Percentiles rank a stretch among this genome's conserved stretches.
These are phyloP conservation scores for Magnolia changhungtana DNA, from an alignment of 164 flowering plant genomes.

Conservation along the genomic window DNA sequence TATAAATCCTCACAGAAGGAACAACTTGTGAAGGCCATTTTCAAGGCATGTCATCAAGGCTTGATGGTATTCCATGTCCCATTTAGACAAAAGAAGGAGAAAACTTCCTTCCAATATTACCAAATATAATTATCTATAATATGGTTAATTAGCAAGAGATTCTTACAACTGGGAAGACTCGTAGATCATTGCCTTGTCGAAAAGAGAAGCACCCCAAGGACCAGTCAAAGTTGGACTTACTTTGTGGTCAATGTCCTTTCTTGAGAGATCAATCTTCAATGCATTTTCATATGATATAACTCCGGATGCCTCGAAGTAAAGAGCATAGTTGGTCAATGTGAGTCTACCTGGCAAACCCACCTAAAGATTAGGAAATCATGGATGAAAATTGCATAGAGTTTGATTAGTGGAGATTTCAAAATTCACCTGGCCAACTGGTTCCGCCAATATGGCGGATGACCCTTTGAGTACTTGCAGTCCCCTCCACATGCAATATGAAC, in stretches of 20 bases:
- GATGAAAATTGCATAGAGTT: background rate
- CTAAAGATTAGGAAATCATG: background rate
- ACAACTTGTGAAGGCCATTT: background rate
- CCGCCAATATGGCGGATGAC: conserved; percentile 87
- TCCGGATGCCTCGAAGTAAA: conserved; percentile 89
- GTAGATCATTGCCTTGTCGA: conserved; percentile 78
- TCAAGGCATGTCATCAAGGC: background rate
- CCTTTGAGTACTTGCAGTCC: conserved; percentile 75
- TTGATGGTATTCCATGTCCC: background rate
- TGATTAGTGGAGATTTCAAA: background rate
- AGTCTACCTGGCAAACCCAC: conserved; percentile 67
- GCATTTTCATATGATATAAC: conserved; percentile 75
- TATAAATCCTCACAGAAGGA: too few relatives aligned
- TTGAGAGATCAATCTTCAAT: conserved; percentile 70
- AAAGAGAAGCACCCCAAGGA: conserved; percentile 97
- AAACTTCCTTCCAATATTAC: background rate
- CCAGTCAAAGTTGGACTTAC: conserved; percentile 75
- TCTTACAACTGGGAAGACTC: conserved; percentile 79
- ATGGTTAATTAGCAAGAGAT: background rate
- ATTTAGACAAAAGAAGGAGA: background rate
- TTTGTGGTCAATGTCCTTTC: conserved; percentile 38
- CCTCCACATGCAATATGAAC: conserved; percentile 83
- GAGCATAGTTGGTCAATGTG: conserved; percentile 79
- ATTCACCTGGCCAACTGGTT: conserved; percentile 89
- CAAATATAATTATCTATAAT: too few relatives aligned